Base-by-base conservation (phyloP, 1,284 basidiomycete genomes). In the Sutorius eximius region DNA sequence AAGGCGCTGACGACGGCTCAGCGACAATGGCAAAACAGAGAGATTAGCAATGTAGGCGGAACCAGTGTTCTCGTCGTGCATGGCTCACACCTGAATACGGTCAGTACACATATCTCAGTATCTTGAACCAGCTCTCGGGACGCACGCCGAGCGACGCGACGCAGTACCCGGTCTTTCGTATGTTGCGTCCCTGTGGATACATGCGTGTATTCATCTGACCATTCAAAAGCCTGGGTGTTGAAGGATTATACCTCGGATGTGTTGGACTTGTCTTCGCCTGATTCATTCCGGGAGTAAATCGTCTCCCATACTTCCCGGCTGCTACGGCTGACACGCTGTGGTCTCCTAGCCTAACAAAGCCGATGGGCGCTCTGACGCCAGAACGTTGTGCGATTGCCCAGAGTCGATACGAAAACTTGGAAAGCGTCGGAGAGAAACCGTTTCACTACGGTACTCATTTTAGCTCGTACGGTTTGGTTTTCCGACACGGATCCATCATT, bases 361-460 rank as follows among this genome's bases (percentile, higher is more conserved):
- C 95, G 0, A 98, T 98, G 94, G 95, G 95, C 1, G 94, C 93
- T 1, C 79, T 97, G 41, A 93, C 90, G 0, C 75, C 82, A 9
- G 81, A 81, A 24, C 82, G 95, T 10, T 74, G 82, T 40, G 86
- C 89, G 58, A 87, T 87, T 4, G 93, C 93, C 1, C 76, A 77
- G 37, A 78, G 85, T 47, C 83, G 94, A 29, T 97, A 95, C 63
- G 73, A 76, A 41, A 92, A 87, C 59, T 77, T 93, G 15, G 77
- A 89, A 66, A 87, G 93, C 51, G 89, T 95, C 1, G 89, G 75
- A 5, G 93, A 95, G 73, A 80, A 82, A 45, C 93, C 94, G 0
- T 95, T 95, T 76, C 92, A 97, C 66, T 95, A 93, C 60, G 93
- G 93, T 45, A 98, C 95, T 1, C 95, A 98, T 69, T 98, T 95